Base-by-base conservation (phyloP, 345 rosid species). In the Citrus medica region DNA sequence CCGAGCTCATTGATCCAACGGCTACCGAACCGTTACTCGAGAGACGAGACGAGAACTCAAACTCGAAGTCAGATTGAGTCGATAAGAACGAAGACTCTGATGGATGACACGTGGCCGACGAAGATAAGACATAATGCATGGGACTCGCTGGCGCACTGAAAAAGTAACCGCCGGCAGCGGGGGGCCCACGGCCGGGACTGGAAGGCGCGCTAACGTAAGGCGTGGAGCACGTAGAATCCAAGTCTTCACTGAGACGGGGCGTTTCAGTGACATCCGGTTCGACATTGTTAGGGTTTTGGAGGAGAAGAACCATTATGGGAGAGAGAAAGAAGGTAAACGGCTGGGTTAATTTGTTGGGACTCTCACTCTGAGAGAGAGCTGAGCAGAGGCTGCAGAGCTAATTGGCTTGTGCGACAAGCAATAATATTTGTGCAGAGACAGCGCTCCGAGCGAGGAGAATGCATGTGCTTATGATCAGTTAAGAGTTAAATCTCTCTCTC, bases 141-240 rank as follows among this genome's bases (percentile, higher is more conserved):
- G 83, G 83, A 59, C 76, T 81, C 37, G 84, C 53, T 24, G 85
- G 85, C 27, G 87, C 85, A 42, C 86, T 84, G 75, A 64, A 84
- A 80, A 69, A 82, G 77, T 72, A 82, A 0, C 78, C 58, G 0
- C 58, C 83, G 25, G 78, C 5, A 25, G 76, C 17, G 75, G 71
- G 12, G 27, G 77, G 51, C 4, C 82, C 86, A 70, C 86, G 82
- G 16, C 73, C 86, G 40, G 91, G 89, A 73, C 88, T 85, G 16
- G 90, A 85, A 37, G 90, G 90, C 5, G 90, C 90, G 35, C 88
- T 87, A 61, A 88, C 85, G 84, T 84, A 86, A 1, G 91, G 91
- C 38, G 89, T 82, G 67, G 89, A 88, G 82, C 84, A 82, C 9
- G 81, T 30, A n/a, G 86, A 83, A 67, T 80, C 87, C 69, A 85